Percentiles rank a stretch among this genome's conserved stretches.
Conservation (phyloP, 148 eudicot species). For the Heliamphora exappendiculata region DNA sequence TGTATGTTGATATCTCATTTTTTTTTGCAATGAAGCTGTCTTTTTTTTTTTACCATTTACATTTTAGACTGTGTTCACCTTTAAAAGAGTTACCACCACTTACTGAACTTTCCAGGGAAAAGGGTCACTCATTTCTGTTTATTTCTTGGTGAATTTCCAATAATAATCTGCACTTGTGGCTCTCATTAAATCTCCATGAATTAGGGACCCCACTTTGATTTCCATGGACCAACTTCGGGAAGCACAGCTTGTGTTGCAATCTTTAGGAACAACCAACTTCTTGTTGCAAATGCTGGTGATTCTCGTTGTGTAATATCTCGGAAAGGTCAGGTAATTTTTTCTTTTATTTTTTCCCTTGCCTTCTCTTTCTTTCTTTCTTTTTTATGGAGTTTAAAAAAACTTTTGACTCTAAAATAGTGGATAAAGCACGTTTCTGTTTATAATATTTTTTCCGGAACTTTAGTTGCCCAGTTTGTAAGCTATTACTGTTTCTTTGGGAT, state of each 20-base stretch:
- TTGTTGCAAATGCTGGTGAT: slow-evolving; percentile 92
- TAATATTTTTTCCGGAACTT: neutral
- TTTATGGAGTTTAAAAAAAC: neutral
- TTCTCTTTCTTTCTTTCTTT: neutral
- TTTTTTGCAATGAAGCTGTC: neutral
- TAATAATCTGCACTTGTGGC: neutral
- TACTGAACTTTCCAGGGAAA: neutral
- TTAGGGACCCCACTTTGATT: slow-evolving; percentile 44
- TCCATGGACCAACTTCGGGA: slow-evolving; percentile 50
- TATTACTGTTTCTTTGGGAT: neutral
- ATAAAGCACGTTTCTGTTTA: neutral
- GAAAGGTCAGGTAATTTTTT: slow-evolving; percentile 52
- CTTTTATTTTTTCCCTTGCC: too few species aligned
- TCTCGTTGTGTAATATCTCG: slow-evolving; percentile 78
- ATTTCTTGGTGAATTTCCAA: neutral
- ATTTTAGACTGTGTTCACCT: neutral
- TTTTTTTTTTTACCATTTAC: too few species aligned
- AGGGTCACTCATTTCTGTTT: neutral
- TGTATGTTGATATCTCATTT: neutral
- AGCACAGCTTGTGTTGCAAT: slow-evolving; percentile 77
- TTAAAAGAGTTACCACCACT: too few species aligned
- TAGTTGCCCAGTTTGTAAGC: neutral
- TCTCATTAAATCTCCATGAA: slow-evolving; percentile 2
- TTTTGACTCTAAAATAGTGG: neutral
- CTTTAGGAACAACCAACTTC: slow-evolving; percentile 40